Evolutionary conservation across 202 grass and related monocot species (phyloP).

Genomic region (Saccharum hybrid): DNA sequence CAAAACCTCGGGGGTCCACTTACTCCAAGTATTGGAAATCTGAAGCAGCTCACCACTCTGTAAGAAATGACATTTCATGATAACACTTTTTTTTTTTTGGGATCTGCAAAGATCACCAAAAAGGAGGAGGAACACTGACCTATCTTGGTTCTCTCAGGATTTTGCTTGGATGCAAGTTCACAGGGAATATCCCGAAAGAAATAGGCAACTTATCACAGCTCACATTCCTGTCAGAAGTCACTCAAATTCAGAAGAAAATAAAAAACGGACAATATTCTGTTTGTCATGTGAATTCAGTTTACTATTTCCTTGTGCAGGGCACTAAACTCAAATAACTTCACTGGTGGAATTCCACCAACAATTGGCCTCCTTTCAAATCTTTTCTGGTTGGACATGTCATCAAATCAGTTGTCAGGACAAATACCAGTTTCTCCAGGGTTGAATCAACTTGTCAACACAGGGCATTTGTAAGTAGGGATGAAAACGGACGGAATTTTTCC

Average conservation of each 20-base stretch:
- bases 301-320: conserved; percentile 56
- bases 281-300: conserved; percentile 37
- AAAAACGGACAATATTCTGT: conserved; percentile 38
- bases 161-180: conserved; percentile 83
- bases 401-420: conserved; percentile 70
- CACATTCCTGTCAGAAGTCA: conserved; percentile 71
- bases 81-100: conserved; percentile 6
- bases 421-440: conserved; percentile 88
- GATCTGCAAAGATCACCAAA: background rate
- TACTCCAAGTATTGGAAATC: conserved; percentile 72
- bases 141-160: conserved; percentile 59
- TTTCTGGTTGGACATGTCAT: conserved; percentile 80
- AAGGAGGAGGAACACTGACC: conserved; percentile 16
- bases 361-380: conserved; percentile 73
- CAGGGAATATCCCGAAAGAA: conserved; percentile 61
- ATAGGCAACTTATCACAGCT: conserved; percentile 73
- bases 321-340: conserved; percentile 83
- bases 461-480: conserved; percentile 96
- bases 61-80: conserved; percentile 53
- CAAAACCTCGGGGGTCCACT: conserved; percentile 58
- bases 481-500: no score
- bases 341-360: conserved; percentile 66
- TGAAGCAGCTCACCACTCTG: conserved; percentile 75
- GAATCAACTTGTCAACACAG: conserved; percentile 55
- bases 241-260: conserved; percentile 22